Conservation (phyloP, 2,329 filamentous ascomycete species). For the Colletotrichum godetiae region DNA sequence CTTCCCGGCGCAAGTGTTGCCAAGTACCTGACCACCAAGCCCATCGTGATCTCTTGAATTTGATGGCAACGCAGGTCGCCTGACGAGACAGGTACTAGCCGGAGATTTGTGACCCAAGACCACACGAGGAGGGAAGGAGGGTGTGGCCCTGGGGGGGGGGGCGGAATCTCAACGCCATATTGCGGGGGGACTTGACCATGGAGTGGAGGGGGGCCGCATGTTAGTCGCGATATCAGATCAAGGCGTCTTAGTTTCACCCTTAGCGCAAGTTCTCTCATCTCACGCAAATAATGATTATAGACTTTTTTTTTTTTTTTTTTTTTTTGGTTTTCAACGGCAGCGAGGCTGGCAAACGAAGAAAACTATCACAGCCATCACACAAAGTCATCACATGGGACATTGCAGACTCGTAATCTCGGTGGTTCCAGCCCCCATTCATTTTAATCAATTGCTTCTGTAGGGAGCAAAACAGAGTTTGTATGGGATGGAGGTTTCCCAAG, state of each 20-base stretch:
- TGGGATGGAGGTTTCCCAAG: background rate
- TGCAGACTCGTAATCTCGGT: background rate
- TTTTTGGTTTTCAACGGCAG: background rate
- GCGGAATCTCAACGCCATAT: background rate
- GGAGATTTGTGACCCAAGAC: background rate
- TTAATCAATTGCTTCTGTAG: background rate
- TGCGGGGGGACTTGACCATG: background rate
- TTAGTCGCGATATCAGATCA: background rate
- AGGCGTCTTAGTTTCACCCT: background rate
- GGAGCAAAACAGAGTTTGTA: background rate
- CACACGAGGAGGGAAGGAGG: background rate
- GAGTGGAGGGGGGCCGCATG: background rate
- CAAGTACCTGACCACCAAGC: no score
- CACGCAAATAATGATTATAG: background rate
- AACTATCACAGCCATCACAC: background rate
- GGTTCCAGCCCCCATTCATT: background rate
- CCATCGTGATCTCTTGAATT: background rate
- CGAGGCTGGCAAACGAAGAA: background rate
- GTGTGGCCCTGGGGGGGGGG: background rate
- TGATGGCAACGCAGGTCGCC: slow-evolving; percentile 15
- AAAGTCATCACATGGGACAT: no score
- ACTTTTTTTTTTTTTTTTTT: no score
- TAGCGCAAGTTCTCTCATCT: background rate
- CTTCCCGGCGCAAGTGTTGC: no score
- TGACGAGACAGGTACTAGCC: slow-evolving; percentile 13